Conservation (phyloP, 2,329 filamentous ascomycete genomes). For the Pyrenophora teres region DNA sequence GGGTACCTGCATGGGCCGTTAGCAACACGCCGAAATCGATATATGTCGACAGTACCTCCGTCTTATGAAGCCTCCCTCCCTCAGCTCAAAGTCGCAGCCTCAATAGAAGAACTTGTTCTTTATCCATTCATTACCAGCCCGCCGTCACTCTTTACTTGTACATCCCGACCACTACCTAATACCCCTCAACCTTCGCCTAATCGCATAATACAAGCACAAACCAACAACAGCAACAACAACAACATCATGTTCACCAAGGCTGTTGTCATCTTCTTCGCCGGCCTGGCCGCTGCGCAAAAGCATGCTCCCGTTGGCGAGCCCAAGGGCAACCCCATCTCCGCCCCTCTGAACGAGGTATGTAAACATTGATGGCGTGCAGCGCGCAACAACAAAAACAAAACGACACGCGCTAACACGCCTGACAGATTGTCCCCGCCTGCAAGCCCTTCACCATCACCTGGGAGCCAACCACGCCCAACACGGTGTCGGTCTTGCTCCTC, state of each 20-base stretch:
- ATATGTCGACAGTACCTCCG: background rate
- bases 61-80: constrained; percentile 12
- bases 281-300: constrained; percentile 52
- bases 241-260: constrained; percentile 42
- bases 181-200: constrained; percentile 29
- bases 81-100: constrained; percentile 16
- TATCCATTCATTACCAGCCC: constrained; percentile 32
- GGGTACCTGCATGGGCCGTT: constrained; percentile 7
- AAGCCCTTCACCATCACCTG: constrained; percentile 63
- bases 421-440: constrained; percentile 59
- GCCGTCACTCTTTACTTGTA: constrained; percentile 25
- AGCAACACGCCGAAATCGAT: background rate
- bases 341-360: constrained; percentile 55
- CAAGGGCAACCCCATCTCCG: constrained; percentile 60
- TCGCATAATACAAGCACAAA: constrained; percentile 30
- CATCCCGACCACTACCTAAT: constrained; percentile 22
- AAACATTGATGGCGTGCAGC: background rate
- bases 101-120: constrained; percentile 33
- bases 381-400: constrained; percentile 9
- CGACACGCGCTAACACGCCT: background rate
- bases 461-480: constrained; percentile 55
- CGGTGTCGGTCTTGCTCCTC: constrained; percentile 64
- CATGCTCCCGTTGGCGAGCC: constrained; percentile 39
- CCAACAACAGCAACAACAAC: constrained; percentile 14
- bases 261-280: constrained; percentile 57